Conservation (phyloP, 2,329 filamentous ascomycete species). For the Eurotiales sp. region DNA sequence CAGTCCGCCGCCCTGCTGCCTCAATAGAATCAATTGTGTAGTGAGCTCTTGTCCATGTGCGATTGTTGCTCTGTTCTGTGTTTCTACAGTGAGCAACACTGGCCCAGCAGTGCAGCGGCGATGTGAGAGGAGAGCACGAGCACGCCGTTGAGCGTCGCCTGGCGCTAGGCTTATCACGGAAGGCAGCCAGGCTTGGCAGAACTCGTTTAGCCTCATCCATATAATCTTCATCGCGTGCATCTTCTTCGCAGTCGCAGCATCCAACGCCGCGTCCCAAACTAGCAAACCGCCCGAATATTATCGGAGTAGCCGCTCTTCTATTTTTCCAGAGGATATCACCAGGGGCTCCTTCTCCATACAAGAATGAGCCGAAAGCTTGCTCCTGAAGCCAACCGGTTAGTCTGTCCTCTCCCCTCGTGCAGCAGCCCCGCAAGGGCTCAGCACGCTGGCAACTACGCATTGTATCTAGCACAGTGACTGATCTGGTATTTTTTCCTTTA, state of each 20-base stretch:
- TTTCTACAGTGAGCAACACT: too few species aligned
- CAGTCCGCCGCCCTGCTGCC: neutral
- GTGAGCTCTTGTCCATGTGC: too few species aligned
- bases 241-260: neutral
- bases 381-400: slow-evolving; percentile 97
- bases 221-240: slow-evolving; percentile 5
- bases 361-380: slow-evolving; percentile 71
- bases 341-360: slow-evolving; percentile 19
- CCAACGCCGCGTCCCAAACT: neutral
- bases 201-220: neutral
- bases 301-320: neutral
- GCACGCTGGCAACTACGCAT: slow-evolving; percentile 7
- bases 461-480: neutral
- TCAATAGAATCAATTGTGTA: neutral
- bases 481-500: slow-evolving; percentile 39
- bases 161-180: slow-evolving; percentile 11
- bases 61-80: too few species aligned
- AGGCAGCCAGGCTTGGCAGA: slow-evolving; percentile 12
- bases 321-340: slow-evolving; percentile 17
- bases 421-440: too few species aligned
- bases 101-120: too few species aligned
- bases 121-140: too few species aligned
- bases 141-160: neutral
- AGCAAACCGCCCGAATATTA: neutral
- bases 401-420: slow-evolving; percentile 25